Evolutionary conservation across 2,329 filamentous ascomycete species (phyloP), one percentile per base, ranked within the genome.

Genomic region (Tolypocladium capitatum): DNA sequence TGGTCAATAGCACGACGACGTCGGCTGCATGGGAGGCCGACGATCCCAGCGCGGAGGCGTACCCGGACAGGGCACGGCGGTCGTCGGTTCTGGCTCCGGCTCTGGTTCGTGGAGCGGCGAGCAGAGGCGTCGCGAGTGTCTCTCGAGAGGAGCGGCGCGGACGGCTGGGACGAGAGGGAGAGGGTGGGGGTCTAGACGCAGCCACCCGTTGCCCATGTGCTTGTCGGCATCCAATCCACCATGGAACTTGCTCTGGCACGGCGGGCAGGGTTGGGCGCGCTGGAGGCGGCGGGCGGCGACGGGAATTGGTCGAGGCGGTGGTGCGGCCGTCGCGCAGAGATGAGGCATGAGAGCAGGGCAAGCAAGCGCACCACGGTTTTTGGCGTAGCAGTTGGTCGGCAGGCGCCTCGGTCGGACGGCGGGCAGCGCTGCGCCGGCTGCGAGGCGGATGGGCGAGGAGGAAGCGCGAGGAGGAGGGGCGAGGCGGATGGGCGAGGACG

Each of bases 291-390:
- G 48, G 34, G 40, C 35, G 43, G 46, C 45, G 44, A 49, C 35
- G 44, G 45, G 43, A 41, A 38, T 30, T 47, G 40, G 46, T 46
- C 43, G 46, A 40, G 48, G 41, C 47, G 31, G 48, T 46, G 45
- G 48, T 51, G 46, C 47, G 44, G 52, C 53, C 53, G 61, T 63
- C 51, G 58, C 56, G 58, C 61, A 63, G 52, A 60, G 60, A 63
- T 62, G 58, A 60, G 57, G 61, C 60, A 63, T 62, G 58, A 59
- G 56, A 59, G 52, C 55, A 50, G 53, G 51, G 51, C 53, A 48
- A 43, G 34, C 47, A 43, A 43, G 34, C 47, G 44, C 50, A 43
- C 46, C 32, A 36, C 46, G 42, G n/a, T n/a, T 43, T 41, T 31
- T 18, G 43, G 48, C 46, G 46, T 38, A 35, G 40, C 40, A 33